Conservation (phyloP, 345 rosid genomes). For the Corchorus olitorius region DNA sequence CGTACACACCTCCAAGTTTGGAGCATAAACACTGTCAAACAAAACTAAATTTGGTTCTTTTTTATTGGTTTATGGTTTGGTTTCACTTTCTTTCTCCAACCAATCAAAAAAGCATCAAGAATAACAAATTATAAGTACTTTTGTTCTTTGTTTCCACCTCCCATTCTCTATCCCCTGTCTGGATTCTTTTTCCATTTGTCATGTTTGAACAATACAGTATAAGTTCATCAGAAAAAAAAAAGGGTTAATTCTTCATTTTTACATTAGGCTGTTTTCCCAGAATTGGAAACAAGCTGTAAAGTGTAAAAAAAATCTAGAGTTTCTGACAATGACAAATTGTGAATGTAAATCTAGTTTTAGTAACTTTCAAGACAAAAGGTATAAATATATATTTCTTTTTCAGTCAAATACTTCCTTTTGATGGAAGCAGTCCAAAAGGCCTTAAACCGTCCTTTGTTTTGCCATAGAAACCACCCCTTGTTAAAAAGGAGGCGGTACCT, state of each 20-base stretch:
- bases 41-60: not conserved
- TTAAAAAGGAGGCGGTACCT: constrained; percentile 31
- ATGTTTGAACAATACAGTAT: constrained; percentile 3
- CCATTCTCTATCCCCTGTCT: not conserved
- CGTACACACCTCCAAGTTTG: constrained; percentile 18
- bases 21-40: constrained; percentile 12
- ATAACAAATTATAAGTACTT: constrained; percentile 6
- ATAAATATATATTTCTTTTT: not conserved
- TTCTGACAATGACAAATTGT: constrained; percentile 5
- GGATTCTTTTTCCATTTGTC: not conserved
- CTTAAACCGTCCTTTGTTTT: constrained; percentile 33
- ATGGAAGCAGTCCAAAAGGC: constrained; percentile 22
- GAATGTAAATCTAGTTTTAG: constrained; percentile 17
- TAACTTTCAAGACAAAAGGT: not conserved
- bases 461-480: constrained; percentile 24
- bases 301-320: not conserved
- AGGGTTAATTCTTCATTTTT: not conserved
- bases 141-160: constrained; percentile 10
- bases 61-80: not conserved
- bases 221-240: not conserved
- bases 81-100: not conserved
- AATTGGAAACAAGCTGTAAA: constrained; percentile 6
- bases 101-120: constrained; percentile 13
- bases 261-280: not conserved
- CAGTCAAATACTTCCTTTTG: constrained; percentile 8